phyloP scores from a whole-genome alignment of 352 stramenopile species.

The Phytophthora vignae region DNA sequence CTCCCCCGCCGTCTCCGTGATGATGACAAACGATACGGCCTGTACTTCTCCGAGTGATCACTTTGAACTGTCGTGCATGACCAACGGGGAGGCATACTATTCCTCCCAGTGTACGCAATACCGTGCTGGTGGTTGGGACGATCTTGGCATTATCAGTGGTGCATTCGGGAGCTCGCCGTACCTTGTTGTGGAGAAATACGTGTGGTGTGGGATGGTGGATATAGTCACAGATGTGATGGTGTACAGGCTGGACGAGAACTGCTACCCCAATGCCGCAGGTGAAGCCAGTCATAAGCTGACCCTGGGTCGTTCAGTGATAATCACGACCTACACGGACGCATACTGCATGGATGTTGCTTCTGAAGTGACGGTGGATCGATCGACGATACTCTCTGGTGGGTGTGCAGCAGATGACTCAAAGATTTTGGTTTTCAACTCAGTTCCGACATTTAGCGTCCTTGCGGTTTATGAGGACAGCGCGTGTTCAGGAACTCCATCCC shows the following conservation, averaged over 20 bases:
- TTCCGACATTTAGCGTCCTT: not conserved
- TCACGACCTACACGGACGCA: not conserved
- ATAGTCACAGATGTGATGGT: constrained; percentile 1
- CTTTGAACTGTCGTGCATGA: not conserved
- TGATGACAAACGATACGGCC: not conserved
- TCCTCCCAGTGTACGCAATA: constrained; percentile 10
- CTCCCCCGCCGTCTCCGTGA: not conserved
- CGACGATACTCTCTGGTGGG: not conserved
- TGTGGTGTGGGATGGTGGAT: not conserved
- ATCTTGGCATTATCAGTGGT: constrained; percentile 8
- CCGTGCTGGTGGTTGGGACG: not conserved
- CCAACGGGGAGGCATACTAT: not conserved
- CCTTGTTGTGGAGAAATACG: constrained; percentile 14
- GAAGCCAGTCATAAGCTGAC: not conserved
- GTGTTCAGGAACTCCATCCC: constrained; percentile 10
- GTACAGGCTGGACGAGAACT: constrained; percentile 10
- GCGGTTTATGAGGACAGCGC: constrained; percentile 9
- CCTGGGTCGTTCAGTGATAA: not conserved
- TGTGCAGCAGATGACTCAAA: not conserved
- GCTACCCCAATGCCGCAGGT: constrained; percentile 4
- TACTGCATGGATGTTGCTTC: not conserved
- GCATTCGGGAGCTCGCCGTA: constrained; percentile 7
- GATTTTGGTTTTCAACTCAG: not conserved
- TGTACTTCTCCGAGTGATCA: not conserved
- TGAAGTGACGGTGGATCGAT: not conserved